A percentile compares a stretch with the other conserved stretches of the same genome.
These are phyloP conservation scores for Lactuca sativa DNA, from an alignment of 129 eudicot genomes.

Conservation along the genomic window DNA sequence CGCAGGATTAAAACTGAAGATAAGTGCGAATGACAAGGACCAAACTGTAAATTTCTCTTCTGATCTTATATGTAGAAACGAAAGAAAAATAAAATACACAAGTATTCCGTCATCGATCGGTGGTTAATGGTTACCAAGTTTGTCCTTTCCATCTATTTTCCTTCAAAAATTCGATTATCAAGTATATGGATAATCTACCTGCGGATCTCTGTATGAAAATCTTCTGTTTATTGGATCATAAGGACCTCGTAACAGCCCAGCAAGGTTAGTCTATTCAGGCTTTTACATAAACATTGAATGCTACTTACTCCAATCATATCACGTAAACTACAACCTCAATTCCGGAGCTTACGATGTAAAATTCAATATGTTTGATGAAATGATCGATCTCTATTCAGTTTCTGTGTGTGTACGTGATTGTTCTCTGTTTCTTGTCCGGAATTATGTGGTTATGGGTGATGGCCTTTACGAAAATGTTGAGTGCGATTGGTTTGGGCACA, in stretches of 20 bases:
- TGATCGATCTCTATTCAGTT: background rate
- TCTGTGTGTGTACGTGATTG: background rate
- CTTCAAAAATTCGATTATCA: background rate
- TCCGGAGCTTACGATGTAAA: background rate
- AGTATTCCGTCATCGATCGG: background rate
- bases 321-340: background rate
- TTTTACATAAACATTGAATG: background rate
- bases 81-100: too few relatives aligned
- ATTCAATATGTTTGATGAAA: background rate
- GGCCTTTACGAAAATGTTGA: background rate
- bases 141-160: background rate
- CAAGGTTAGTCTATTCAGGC: slow-evolving; percentile 44
- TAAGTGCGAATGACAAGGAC: too few relatives aligned
- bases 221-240: slow-evolving; percentile 72
- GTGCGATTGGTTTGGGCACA: background rate
- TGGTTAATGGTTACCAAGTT: background rate
- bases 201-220: slow-evolving; percentile 58
- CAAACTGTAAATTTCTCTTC: too few relatives aligned
- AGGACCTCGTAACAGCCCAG: slow-evolving; percentile 67
- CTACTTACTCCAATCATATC: background rate
- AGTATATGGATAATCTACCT: slow-evolving; percentile 33
- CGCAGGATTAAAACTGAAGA: too few relatives aligned
- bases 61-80: too few relatives aligned
- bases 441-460: slow-evolving; percentile 1
- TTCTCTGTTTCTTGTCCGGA: background rate